These are phyloP conservation scores for Calonectria leucothoes DNA, from an alignment of 2,329 filamentous ascomycete species.

Conservation along the genomic window DNA sequence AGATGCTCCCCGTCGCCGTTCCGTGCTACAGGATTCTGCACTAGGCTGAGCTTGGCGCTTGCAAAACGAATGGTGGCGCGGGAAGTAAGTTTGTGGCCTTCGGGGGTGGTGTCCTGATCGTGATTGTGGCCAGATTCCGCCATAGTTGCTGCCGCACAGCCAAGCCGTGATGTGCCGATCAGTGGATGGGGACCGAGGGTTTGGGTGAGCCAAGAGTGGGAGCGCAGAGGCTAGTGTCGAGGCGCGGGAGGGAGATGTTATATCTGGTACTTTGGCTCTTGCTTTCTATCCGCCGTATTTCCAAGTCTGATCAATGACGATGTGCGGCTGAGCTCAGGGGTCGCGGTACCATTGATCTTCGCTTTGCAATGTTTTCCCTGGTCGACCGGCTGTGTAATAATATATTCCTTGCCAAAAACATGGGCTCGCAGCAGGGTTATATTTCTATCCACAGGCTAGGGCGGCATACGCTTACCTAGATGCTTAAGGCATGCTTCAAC, in stretches of 20 bases:
- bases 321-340: not conserved
- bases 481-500: not conserved
- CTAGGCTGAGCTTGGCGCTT: not conserved
- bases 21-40: not conserved
- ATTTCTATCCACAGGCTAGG: not conserved
- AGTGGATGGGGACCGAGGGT: not conserved
- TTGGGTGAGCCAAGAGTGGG: not conserved
- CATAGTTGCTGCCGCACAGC: not conserved
- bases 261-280: not conserved
- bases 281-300: not conserved
- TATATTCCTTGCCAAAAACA: not conserved
- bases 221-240: not conserved
- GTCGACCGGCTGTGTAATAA: not conserved
- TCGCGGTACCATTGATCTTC: not conserved
- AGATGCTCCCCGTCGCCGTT: not conserved
- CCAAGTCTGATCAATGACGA: not conserved
- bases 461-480: not conserved
- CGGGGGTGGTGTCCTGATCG: not conserved
- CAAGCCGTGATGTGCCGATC: not conserved
- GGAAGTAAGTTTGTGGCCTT: slow-evolving; percentile 1
- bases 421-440: not conserved
- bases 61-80: slow-evolving; percentile 10
- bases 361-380: not conserved
- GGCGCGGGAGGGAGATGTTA: not conserved
- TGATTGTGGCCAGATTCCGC: not conserved